Evolutionary conservation across 2,329 filamentous ascomycete species (phyloP).

Genomic region (Fusarium nygamai): DNA sequence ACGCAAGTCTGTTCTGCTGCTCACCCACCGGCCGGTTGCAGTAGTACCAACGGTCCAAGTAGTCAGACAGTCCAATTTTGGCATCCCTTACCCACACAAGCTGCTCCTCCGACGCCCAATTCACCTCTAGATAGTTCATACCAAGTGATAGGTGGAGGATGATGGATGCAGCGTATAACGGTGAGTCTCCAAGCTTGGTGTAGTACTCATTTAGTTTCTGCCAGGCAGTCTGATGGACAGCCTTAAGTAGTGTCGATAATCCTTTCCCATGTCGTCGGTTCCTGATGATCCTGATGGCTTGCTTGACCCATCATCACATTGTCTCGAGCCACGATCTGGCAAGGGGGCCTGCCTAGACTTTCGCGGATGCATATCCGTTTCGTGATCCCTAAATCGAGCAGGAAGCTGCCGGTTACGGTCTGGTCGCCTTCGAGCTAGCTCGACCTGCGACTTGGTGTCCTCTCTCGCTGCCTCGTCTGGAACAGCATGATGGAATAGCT

Average conservation of each 20-base stretch:
- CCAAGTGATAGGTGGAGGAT: background rate
- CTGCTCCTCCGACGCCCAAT: background rate
- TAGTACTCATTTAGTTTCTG: slow-evolving; percentile 1
- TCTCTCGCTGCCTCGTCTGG: background rate
- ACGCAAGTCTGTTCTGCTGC: no score
- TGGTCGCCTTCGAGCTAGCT: background rate
- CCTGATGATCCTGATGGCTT: background rate
- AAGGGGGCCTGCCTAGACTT: no score
- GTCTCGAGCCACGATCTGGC: no score
- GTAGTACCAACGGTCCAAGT: background rate
- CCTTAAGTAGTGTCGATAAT: background rate
- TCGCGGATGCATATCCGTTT: background rate
- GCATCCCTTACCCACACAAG: background rate
- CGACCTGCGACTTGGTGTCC: background rate
- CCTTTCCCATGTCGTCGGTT: background rate
- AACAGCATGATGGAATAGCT: background rate
- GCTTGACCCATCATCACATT: no score
- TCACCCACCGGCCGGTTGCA: background rate
- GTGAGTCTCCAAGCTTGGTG: background rate
- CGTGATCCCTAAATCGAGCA: background rate
- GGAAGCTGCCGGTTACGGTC: background rate
- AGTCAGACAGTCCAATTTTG: background rate
- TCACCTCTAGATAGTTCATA: background rate
- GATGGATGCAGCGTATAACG: background rate
- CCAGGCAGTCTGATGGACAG: background rate